A percentile compares a stretch with the other conserved stretches of the same genome.
Conservation (phyloP, 176 grass and related monocot species). For the Bonia amplexicaulis region DNA sequence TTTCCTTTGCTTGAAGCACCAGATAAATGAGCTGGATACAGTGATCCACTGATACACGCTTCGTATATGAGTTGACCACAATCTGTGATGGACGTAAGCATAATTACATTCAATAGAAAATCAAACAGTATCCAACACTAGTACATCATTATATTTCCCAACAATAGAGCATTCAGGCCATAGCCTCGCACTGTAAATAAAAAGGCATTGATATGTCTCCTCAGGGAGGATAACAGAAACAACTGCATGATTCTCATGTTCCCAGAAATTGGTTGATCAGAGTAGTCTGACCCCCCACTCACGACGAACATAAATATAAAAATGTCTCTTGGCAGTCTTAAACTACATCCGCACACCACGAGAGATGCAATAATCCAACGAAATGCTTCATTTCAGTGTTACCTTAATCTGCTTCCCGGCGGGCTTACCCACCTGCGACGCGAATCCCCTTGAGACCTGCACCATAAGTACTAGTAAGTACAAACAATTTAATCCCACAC, state of each 20-base stretch:
- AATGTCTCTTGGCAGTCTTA: not conserved
- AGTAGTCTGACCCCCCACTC: no score
- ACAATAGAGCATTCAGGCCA: not conserved
- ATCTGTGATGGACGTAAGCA: not conserved
- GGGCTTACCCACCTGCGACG: slow-evolving; percentile 18
- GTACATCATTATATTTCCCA: not conserved
- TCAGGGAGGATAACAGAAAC: not conserved
- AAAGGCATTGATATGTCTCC: not conserved
- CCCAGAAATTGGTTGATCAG: not conserved
- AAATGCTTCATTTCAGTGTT: not conserved
- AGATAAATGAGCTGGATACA: not conserved
- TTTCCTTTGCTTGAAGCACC: not conserved
- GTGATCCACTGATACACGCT: not conserved
- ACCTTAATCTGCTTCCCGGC: slow-evolving; percentile 4
- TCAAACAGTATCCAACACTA: not conserved
- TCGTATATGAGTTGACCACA: not conserved
- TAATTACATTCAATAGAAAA: not conserved
- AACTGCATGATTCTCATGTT: not conserved
- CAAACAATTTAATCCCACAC: not conserved
- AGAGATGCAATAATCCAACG: not conserved
- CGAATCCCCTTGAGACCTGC: slow-evolving; percentile 30
- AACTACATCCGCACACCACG: not conserved
- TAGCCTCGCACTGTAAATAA: not conserved
- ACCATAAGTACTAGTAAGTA: not conserved
- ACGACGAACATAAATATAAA: not conserved